A percentile compares a stretch with the other conserved stretches of the same genome.
Evolutionary conservation across 805 yeast species (phyloP).

Genomic region (Lipomyces yamanashiensis): DNA sequence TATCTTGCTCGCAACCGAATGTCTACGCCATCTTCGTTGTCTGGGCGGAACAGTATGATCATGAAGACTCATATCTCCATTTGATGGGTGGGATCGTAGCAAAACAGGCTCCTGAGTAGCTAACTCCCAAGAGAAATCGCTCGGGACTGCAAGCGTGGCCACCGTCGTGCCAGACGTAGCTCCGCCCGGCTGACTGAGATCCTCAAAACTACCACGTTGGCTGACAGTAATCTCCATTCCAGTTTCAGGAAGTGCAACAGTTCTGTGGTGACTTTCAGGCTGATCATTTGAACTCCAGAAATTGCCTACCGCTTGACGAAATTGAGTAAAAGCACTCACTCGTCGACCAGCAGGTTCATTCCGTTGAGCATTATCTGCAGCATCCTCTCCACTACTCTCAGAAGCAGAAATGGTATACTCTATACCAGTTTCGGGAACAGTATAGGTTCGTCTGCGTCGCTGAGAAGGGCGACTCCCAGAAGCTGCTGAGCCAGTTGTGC

Average conservation of each 20-base stretch:
- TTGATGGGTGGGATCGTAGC: too few species aligned
- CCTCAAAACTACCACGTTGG: neutral
- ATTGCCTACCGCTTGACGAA: neutral
- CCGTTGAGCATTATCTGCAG: neutral
- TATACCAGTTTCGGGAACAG: conserved; percentile 9
- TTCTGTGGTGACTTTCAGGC: neutral
- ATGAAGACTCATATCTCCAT: too few species aligned
- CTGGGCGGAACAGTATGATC: too few species aligned
- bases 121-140: too few species aligned
- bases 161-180: neutral
- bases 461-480: neutral
- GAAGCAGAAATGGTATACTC: neutral
- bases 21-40: too few species aligned
- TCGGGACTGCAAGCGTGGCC: too few species aligned
- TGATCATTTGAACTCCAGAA: neutral
- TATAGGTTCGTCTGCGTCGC: neutral
- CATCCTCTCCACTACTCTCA: neutral
- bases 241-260: neutral
- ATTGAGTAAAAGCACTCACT: neutral
- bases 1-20: too few species aligned
- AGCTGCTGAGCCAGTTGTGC: neutral
- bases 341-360: neutral
- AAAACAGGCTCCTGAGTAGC: too few species aligned
- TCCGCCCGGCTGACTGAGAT: neutral
- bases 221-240: conserved; percentile 1